Base-by-base conservation (phyloP, 1,284 basidiomycete species). In the Meira miltonrushii region DNA sequence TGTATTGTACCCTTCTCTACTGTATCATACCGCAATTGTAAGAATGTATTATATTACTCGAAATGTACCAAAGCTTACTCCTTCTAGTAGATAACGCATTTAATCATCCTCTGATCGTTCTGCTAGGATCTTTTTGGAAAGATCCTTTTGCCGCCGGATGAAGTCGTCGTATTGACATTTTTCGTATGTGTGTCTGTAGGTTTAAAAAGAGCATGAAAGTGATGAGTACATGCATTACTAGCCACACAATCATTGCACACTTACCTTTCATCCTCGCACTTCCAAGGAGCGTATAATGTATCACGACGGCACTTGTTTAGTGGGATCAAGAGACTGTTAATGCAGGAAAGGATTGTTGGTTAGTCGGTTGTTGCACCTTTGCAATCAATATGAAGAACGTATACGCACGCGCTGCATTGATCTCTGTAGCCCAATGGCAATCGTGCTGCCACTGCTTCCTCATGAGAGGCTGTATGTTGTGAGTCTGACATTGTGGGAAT, bases 401-500 rank as follows among this genome's bases (percentile, higher is more conserved):
- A 3, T 23, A 85, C 88, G 75, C 79, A 94, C 92, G 90, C 85
- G 69, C 91, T 93, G 80, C 92, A 95, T 68, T 87, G 85, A 80
- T 95, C 92, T 73, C 92, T 83, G 86, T 88, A 95, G 11, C 84
- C 87, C 9, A 94, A 68, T 8, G 92, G 92, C 23, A 93, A 83
- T 63, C 82, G 83, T 61, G 88, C 83, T 7, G 84, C 83, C 79
- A 89, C 88, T 78, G 90, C 83, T 79, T 93, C 89, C 63, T 85
- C 82, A 76, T 91, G 87, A 39, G 90, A 90, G 54, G 92, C 91
- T 56, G 87, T 88, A 54, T 76, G 71, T 49, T 59, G 66, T 58
- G 23, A 47, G 4, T 53, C 50, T 37, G 49, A 56, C 65, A 48
- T n/a, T 43, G 41, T 43, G 4, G n/a, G 10, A 43, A 43, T 10